Percentiles rank a stretch among this genome's conserved stretches.
These are phyloP conservation scores for Seiridium unicorne DNA, from an alignment of 2,329 filamentous ascomycete species.

Conservation along the genomic window DNA sequence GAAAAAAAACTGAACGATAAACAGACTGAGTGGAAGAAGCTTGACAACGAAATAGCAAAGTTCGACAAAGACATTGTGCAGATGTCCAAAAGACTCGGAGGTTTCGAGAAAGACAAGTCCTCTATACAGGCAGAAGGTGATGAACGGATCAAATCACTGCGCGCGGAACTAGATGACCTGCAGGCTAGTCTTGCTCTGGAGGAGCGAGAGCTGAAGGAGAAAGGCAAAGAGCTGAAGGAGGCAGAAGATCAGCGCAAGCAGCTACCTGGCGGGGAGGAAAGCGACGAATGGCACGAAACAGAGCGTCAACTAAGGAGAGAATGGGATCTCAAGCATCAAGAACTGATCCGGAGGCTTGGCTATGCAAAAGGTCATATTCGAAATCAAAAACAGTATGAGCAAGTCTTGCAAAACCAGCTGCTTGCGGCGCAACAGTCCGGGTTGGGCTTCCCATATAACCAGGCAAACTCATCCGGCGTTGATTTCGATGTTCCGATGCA, in stretches of 20 bases:
- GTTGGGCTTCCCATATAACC: slow-evolving; percentile 41
- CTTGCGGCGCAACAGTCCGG: slow-evolving; percentile 39
- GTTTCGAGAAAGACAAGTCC: slow-evolving; percentile 53
- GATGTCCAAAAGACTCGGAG: slow-evolving; percentile 55
- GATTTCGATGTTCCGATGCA: slow-evolving; percentile 45
- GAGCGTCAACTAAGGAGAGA: slow-evolving; percentile 52
- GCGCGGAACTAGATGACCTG: slow-evolving; percentile 54
- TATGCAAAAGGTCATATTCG: slow-evolving; percentile 41
- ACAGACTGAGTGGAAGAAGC: slow-evolving; percentile 64
- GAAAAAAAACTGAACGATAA: slow-evolving; percentile 71
- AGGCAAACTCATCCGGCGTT: slow-evolving; percentile 40
- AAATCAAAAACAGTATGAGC: slow-evolving; percentile 42
- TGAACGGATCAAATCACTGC: slow-evolving; percentile 48
- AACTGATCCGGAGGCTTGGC: slow-evolving; percentile 49
- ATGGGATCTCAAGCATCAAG: slow-evolving; percentile 53
- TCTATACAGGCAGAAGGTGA: slow-evolving; percentile 51
- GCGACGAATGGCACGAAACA: slow-evolving; percentile 53
- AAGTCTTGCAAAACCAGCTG: slow-evolving; percentile 46
- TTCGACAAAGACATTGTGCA: slow-evolving; percentile 64
- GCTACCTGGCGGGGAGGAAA: slow-evolving; percentile 59
- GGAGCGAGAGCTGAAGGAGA: slow-evolving; percentile 72
- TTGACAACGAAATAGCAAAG: slow-evolving; percentile 67
- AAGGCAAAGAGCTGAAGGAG: slow-evolving; percentile 68
- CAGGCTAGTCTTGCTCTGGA: slow-evolving; percentile 64
- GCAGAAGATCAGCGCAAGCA: slow-evolving; percentile 70